A percentile compares a stretch with the other conserved stretches of the same genome.
Evolutionary conservation across 805 yeast species (phyloP).

Genomic region (Brettanomyces naardenensis): DNA sequence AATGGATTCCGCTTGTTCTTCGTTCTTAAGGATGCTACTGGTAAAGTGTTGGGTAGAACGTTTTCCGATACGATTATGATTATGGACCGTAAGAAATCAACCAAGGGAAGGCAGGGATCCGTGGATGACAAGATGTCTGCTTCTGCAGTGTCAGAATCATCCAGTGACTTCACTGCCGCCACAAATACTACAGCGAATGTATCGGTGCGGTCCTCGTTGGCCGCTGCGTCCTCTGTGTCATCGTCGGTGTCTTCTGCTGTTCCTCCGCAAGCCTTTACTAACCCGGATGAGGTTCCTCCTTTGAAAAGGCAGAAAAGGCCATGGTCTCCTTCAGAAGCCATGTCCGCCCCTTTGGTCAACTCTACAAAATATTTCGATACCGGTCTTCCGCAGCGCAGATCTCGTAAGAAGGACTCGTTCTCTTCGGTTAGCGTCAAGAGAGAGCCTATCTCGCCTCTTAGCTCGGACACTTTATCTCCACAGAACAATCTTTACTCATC

Average conservation of each 20-base stretch:
- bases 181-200: slow-evolving; percentile 1
- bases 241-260: background rate
- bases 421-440: slow-evolving; percentile 15
- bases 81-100: slow-evolving; percentile 84
- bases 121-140: background rate
- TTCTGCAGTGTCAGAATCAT: slow-evolving; percentile 2
- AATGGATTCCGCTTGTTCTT: slow-evolving; percentile 73
- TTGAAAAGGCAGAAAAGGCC: slow-evolving; percentile 26
- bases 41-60: slow-evolving; percentile 62
- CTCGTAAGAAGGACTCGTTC: background rate
- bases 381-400: slow-evolving; percentile 17
- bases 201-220: background rate
- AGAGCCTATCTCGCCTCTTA: slow-evolving; percentile 24
- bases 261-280: background rate
- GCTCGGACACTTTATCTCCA: slow-evolving; percentile 27
- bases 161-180: slow-evolving; percentile 16
- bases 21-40: slow-evolving; percentile 53
- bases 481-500: slow-evolving; percentile 23
- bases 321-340: slow-evolving; percentile 21
- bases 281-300: slow-evolving; percentile 8
- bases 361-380: slow-evolving; percentile 18
- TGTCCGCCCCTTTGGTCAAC: too few species aligned
- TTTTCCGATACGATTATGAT: slow-evolving; percentile 75
- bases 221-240: background rate
- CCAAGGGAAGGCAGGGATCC: slow-evolving; percentile 15